Evolutionary conservation across 441 rosid species (phyloP).

Genomic region (Isatis lusitanica): DNA sequence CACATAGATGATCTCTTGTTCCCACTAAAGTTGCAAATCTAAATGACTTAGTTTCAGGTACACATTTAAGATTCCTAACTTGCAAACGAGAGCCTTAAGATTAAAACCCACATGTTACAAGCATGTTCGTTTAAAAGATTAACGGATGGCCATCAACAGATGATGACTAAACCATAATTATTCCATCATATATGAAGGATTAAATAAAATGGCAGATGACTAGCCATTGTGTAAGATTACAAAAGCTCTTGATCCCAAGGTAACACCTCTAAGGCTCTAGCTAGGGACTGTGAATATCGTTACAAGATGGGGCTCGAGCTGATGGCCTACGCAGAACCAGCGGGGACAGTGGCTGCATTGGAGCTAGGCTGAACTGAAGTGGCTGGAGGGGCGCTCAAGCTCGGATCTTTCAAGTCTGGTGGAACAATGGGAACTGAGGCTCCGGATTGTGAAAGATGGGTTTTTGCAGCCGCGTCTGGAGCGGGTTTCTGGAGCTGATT

Average conservation of each 20-base stretch:
- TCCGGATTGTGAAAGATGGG: slow-evolving; percentile 14
- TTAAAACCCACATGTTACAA: not conserved
- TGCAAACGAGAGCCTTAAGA: not conserved
- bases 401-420: slow-evolving; percentile 20
- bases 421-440: slow-evolving; percentile 25
- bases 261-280: slow-evolving; percentile 26
- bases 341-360: slow-evolving; percentile 26
- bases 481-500: slow-evolving; percentile 49
- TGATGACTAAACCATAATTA: slow-evolving; percentile 5
- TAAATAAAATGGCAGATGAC: slow-evolving; percentile 20
- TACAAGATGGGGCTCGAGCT: slow-evolving; percentile 20
- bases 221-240: slow-evolving; percentile 21
- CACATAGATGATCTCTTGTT: not conserved
- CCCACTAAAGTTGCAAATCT: not conserved
- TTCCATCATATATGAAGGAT: slow-evolving; percentile 16
- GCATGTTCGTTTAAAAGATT: slow-evolving; percentile 4
- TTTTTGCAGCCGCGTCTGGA: slow-evolving; percentile 16
- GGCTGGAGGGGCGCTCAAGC: slow-evolving; percentile 17
- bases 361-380: slow-evolving; percentile 32
- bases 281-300: slow-evolving; percentile 29
- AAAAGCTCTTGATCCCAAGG: slow-evolving; percentile 23
- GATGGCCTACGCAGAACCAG: slow-evolving; percentile 28
- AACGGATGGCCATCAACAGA: slow-evolving; percentile 11
- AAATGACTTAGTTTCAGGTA: not conserved
- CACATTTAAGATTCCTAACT: not conserved